Evolutionary conservation across 345 rosid species (phyloP), one percentile per base, ranked within the genome.

Genomic region (Lumnitzera racemosa): DNA sequence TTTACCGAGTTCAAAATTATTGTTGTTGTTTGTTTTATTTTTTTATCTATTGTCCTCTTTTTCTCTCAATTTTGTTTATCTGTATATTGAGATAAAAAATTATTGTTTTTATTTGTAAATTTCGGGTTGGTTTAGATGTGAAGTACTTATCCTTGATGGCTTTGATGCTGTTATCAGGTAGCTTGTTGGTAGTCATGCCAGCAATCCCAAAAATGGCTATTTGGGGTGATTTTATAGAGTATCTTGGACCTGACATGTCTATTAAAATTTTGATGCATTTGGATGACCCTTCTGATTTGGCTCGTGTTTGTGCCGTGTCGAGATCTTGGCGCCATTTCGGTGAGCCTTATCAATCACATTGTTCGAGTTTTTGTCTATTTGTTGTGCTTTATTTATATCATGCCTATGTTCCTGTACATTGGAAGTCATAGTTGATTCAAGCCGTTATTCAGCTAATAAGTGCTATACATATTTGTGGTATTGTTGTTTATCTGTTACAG

Each of bases 251-350:
- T 15, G 73, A 70, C 66, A 59, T 63, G 67, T 59, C 74, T 1
- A 25, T 56, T 2, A 25, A 74, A 48, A 51, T 74, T 16, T 46
- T 72, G 49, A 31, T 56, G 41, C 69, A 50, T 16, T 63, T 72
- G 68, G 76, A 72, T 43, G 76, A 72, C 31, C 72, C 76, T 11
- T 67, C 72, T 65, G 77, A 76, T 55, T 67, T 65, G 49, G 71
- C 70, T 51, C 78, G 72, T 27, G 73, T 56, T 55, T 67, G 66
- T 20, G 63, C 62, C 1, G 76, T 67, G 13, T 68, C 78, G 5
- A 49, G 43, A 13, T 51, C 76, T 31, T 62, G 78, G 81, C 61
- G 43, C 62, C 74, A 51, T 16, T 74, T 70, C 43, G 67, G 68
- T 74, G 64, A 59, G 49, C 56, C 29, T 29, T 31, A 24, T 15